These are phyloP conservation scores for Colletotrichum tanaceti DNA, from an alignment of 2,329 filamentous ascomycete genomes.

Conservation along the genomic window DNA sequence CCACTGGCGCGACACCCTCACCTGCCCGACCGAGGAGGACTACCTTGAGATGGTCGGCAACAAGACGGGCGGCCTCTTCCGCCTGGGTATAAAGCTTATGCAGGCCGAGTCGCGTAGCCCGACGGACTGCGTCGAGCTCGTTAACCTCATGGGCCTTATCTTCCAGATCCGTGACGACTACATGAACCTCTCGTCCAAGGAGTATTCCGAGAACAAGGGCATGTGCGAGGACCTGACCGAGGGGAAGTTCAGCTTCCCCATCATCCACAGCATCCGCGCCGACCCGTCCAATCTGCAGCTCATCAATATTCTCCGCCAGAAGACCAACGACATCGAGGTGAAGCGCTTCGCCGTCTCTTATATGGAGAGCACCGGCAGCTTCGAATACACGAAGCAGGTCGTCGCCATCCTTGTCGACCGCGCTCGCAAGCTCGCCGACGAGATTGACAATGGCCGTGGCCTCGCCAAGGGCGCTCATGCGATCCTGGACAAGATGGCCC, in stretches of 20 bases:
- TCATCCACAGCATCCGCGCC: conserved; percentile 90
- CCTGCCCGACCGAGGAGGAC: conserved; percentile 86
- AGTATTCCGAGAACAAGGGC: conserved; percentile 90
- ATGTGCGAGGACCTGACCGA: conserved; percentile 95
- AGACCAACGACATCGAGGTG: conserved; percentile 85
- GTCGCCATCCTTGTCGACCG: conserved; percentile 72
- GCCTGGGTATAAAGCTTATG: conserved; percentile 88
- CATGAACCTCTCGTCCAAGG: conserved; percentile 80
- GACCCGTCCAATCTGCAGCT: conserved; percentile 81
- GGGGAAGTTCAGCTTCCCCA: conserved; percentile 95
- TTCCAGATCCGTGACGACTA: conserved; percentile 97
- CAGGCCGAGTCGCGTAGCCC: conserved; percentile 72
- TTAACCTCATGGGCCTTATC: conserved; percentile 85
- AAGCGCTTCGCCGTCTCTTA: conserved; percentile 92
- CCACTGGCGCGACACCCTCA: conserved; percentile 88
- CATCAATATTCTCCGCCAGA: conserved; percentile 92
- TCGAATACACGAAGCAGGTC: conserved; percentile 83
- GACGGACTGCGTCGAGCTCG: conserved; percentile 83
- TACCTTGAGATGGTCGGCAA: conserved; percentile 95
- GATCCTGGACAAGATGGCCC: conserved; percentile 75
- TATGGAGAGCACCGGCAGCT: conserved; percentile 91
- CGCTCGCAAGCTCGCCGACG: conserved; percentile 71
- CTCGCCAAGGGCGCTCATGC: conserved; percentile 68
- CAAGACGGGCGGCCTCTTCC: conserved; percentile 89
- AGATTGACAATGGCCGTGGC: conserved; percentile 71